Evolutionary conservation across 75 land plant genomes (phyloP).

Genomic region (Sequoia sempervirens): DNA sequence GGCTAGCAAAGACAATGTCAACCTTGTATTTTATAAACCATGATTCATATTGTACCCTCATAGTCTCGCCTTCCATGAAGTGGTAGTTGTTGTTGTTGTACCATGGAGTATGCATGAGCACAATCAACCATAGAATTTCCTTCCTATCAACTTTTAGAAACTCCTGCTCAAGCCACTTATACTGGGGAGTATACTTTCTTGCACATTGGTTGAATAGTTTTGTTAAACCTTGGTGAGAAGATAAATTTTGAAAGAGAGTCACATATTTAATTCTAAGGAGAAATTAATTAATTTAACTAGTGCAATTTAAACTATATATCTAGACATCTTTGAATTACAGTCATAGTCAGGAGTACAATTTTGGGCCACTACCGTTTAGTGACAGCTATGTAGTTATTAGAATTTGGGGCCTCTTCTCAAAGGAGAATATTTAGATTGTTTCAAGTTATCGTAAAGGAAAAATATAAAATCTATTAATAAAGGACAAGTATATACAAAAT

Average conservation of each 20-base stretch:
- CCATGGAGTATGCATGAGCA: constrained; percentile 80
- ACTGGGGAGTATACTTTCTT: constrained; percentile 79
- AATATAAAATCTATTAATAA: neutral
- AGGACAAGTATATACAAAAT: neutral
- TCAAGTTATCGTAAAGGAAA: neutral
- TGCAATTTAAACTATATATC: neutral
- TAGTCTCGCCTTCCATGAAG: constrained; percentile 86
- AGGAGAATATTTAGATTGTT: neutral
- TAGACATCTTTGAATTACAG: neutral
- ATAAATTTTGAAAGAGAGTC: neutral
- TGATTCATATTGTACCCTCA: constrained; percentile 69
- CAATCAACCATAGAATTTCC: constrained; percentile 84
- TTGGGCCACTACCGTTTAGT: neutral
- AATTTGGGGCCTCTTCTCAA: neutral
- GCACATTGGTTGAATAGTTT: constrained; percentile 5
- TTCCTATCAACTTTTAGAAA: constrained; percentile 56
- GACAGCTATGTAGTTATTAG: neutral
- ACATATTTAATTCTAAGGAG: neutral
- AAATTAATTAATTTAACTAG: neutral
- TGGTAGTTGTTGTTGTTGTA: constrained; percentile 77
- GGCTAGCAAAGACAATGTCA: constrained; percentile 81
- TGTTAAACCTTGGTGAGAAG: neutral
- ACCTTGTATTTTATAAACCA: constrained; percentile 71
- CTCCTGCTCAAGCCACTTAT: constrained; percentile 65
- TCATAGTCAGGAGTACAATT: neutral